Evolutionary conservation across 2,329 filamentous ascomycete genomes (phyloP).

Genomic region (Claviceps sp.): DNA sequence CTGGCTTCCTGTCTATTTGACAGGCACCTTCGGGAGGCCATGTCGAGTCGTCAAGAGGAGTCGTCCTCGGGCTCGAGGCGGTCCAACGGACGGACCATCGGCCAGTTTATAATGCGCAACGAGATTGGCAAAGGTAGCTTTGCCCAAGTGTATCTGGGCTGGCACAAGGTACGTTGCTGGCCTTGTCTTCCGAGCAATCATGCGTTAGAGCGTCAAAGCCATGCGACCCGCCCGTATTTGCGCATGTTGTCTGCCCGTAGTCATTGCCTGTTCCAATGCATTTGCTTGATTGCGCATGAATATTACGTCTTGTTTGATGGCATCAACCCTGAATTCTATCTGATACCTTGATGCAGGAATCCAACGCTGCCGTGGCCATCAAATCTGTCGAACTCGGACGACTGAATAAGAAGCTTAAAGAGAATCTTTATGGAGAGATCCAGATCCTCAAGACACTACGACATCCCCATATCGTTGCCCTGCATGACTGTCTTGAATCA

Average conservation of each 20-base stretch:
- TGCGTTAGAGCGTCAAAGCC: too few species aligned
- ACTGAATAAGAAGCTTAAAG: constrained; percentile 89
- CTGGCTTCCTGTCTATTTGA: constrained; percentile 20
- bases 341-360: constrained; percentile 39
- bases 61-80: constrained; percentile 23
- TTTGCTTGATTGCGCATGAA: neutral
- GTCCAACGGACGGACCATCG: constrained; percentile 33
- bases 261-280: neutral
- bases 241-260: neutral
- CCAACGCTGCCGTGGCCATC: constrained; percentile 76
- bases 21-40: constrained; percentile 22
- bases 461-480: constrained; percentile 91
- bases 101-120: constrained; percentile 68
- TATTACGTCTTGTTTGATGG: too few species aligned
- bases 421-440: constrained; percentile 92
- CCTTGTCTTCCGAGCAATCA: neutral
- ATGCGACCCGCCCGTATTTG: too few species aligned
- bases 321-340: neutral
- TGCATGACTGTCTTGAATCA: constrained; percentile 88
- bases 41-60: constrained; percentile 26
- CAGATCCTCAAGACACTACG: constrained; percentile 86
- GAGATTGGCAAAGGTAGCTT: constrained; percentile 98
- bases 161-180: constrained; percentile 51
- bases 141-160: constrained; percentile 82
- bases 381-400: constrained; percentile 89